Evolutionary conservation across 179 eudicot species (phyloP), one percentile per base, ranked within the genome.

Genomic region (Heliamphora pulchella): DNA sequence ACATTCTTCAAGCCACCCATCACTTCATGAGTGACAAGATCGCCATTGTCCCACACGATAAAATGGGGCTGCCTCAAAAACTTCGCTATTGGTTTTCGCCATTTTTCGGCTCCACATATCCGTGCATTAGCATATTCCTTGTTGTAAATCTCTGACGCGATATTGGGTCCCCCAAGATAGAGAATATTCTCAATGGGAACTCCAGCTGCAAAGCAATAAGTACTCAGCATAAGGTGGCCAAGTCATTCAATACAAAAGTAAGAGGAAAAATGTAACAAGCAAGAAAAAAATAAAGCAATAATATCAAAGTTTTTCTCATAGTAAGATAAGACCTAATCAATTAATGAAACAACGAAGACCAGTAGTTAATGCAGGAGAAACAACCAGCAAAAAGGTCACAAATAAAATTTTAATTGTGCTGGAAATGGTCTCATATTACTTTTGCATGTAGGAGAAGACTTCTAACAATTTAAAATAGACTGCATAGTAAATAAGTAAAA

Each of bases 1-100:
- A 94, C 97, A 76, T 94, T 94, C 84, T 94, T 94, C 64, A 94
- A 78, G 84, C 98, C 98, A 20, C 98, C 98, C 98, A 94, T 93
- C 62, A 94, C 97, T 89, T 94, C 98, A 86, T 94, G 98, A 78
- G 98, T 94, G 78, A 94, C 89, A 75, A 94, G 97, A 81, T 94
- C 98, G 79, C 97, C 89, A 80, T 93, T 94, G 79, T 94, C 98
- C 98, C 98, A 94, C 51, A 94, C 97, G 44, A 91, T 89, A 78
- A 93, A 94, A 85, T 94, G 96, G 48, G 91, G 98, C 75, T 93
- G 98, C 82, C 98, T 91, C 71, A 94, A 80, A 87, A 94, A 94
- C 82, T 86, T 91, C 4, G 97, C 97, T 3, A 94, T 86, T 73
- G 91, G 91, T 80, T 93, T 93, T 84, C 98, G 89, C 98, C 98